Conservation (phyloP, 1,139 yeast genomes). For the Scheffersomyces illinoinensis region DNA sequence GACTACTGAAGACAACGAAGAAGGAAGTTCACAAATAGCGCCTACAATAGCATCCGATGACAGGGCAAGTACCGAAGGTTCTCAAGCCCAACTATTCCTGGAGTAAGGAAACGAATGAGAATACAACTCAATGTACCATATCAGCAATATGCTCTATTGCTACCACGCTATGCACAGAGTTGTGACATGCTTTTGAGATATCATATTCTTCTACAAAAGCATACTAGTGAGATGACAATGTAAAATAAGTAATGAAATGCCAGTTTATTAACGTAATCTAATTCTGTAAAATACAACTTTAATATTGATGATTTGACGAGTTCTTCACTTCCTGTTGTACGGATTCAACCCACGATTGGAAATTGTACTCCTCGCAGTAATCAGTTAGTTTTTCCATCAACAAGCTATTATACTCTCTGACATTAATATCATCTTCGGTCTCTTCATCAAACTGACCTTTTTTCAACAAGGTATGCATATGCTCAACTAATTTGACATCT, state of each 20-base stretch:
- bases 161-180: too few species aligned
- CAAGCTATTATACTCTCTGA: constrained; percentile 22
- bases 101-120: background rate
- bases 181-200: background rate
- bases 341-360: constrained; percentile 34
- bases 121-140: background rate
- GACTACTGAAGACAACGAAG: constrained; percentile 13
- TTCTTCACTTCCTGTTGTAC: constrained; percentile 21
- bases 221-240: background rate
- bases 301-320: constrained; percentile 18
- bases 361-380: constrained; percentile 18
- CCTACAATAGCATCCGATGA: constrained; percentile 12
- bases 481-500: constrained; percentile 8
- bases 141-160: too few species aligned
- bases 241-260: background rate
- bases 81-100: background rate
- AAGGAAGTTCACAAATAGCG: constrained; percentile 8
- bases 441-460: constrained; percentile 6
- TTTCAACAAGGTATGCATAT: constrained; percentile 12
- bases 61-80: constrained; percentile 1
- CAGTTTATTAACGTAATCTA: background rate
- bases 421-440: constrained; percentile 5
- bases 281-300: constrained; percentile 6
- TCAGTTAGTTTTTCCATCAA: constrained; percentile 16
- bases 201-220: background rate